Base-by-base conservation (phyloP, 2,329 filamentous ascomycete species). In the Clonostachys solani region DNA sequence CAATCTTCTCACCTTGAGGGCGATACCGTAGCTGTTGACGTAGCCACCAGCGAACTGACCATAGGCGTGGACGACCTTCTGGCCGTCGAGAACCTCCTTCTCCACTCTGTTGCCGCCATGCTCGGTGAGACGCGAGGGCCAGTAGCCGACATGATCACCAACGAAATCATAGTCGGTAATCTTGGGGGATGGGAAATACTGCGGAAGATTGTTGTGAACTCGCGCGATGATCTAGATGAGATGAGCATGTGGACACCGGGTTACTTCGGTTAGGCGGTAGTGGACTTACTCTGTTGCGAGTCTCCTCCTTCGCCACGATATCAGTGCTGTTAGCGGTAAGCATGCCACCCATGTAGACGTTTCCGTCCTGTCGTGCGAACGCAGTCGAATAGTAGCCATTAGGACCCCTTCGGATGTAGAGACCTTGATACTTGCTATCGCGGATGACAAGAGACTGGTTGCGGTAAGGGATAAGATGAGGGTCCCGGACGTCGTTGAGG, bases 331-430 rank as follows among this genome's bases (percentile, higher is more conserved):
- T 48, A 43, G 5, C 50, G 19, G 49, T 44, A 29, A 49, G 51
- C 9, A 55, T 48, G 3, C 53, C 53, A 3, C 53, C 53, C 12
- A 55, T 33, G 5, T 51, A 49, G 2, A 46, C 49, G 4, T 51
- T 55, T n/a, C 53, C 53, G 35, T 55, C 52, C 2, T 45, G 45
- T 5, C 53, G 18, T 1, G 47, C 50, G 44, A 55, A 51, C 9
- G 48, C 34, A 35, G 54, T 54, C 33, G 50, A 51, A 33, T 55
- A 55, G 34, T 48, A 35, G 5, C 46, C 44, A 0, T n/a, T n/a
- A n/a, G n/a, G n/a, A 0, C 51, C 51, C 9, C 52, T 40, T 12
- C 46, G 42, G 12, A 52, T 49, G 37, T 47, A 50, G 29, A 45
- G 44, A 4, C 41, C 47, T n/a, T 46, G n/a, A 44, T 36, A 53